Evolutionary conservation across 257 asterid genomes (phyloP).

Genomic region (Jaltomata sinuosa): DNA sequence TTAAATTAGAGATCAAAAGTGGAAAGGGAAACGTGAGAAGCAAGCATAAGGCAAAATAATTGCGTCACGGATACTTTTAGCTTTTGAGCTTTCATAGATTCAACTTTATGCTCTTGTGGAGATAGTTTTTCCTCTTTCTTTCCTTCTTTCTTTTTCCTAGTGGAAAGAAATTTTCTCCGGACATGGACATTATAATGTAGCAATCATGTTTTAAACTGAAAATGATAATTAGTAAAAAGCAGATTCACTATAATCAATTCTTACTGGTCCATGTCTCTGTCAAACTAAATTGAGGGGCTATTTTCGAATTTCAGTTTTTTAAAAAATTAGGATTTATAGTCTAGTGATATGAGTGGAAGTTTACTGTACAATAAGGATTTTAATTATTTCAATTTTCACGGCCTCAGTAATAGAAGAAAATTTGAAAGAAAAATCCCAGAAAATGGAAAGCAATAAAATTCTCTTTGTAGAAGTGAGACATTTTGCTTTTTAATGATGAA

Average conservation of each 20-base stretch:
- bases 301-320: background rate
- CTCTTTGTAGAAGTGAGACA: no score
- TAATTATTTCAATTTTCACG: no score
- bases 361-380: no score
- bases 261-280: background rate
- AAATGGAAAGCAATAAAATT: no score
- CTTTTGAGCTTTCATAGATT: background rate
- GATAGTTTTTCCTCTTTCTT: background rate
- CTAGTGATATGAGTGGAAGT: no score
- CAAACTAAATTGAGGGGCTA: background rate
- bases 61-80: background rate
- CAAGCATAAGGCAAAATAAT: background rate
- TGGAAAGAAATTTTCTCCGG: background rate
- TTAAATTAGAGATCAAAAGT: background rate
- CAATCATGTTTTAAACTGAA: background rate
- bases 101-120: background rate
- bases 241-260: background rate
- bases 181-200: background rate
- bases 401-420: no score
- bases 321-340: background rate
- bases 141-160: background rate
- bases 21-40: background rate
- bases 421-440: no score
- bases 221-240: background rate
- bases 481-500: no score